Base-by-base conservation (phyloP, 2,329 filamentous ascomycete genomes). In the Xylariomycetidae sp. region DNA sequence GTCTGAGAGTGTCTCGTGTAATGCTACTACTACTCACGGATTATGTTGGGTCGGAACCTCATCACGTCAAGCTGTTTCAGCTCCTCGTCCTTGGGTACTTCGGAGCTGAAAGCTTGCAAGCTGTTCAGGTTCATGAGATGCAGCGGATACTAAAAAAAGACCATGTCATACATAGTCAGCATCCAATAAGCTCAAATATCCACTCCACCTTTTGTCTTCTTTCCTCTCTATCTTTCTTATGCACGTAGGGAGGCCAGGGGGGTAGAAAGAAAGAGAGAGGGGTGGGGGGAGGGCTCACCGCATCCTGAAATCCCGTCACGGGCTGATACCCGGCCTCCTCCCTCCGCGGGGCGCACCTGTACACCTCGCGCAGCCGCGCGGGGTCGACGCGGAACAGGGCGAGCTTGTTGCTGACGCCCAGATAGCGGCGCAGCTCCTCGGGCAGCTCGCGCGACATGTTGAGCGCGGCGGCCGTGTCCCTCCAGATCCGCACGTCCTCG, bases 41-140 rank as follows among this genome's bases (percentile, higher is more conserved):
- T 79, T 20, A 89, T 77, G 48, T 89, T 88, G 23, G 83, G 74
- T 16, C 84, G 72, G 58, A 86, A 88, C 10, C 81, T 72, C 12
- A 72, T 61, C 7, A 74, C 72, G 36, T 82, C 76, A 1, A 88
- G 65, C 17, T 68, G 61, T 17, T 67, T 64, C 13, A 72, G 51
- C 6, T 51, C 50, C 16, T 67, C 59, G 31, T 69, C 68, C 44
- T 69, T 70, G 2, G 70, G 66, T 6, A 85, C 67, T 29, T 73
- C 63, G 3, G 64, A 58, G 38, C 79, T 74, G 16, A 85, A 67
- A 30, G 78, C 70, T 30, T 72, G 71, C 15, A 87, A 65, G 42
- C 78, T 84, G 28, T 70, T 69, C 13, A 87, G 56, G 45, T 76
- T 85, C 32, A 86, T 59, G 26, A 88, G 60, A 44, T 85, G 79